Conservation (phyloP, 306 rosid genomes). For the Cucumis cinereus region DNA sequence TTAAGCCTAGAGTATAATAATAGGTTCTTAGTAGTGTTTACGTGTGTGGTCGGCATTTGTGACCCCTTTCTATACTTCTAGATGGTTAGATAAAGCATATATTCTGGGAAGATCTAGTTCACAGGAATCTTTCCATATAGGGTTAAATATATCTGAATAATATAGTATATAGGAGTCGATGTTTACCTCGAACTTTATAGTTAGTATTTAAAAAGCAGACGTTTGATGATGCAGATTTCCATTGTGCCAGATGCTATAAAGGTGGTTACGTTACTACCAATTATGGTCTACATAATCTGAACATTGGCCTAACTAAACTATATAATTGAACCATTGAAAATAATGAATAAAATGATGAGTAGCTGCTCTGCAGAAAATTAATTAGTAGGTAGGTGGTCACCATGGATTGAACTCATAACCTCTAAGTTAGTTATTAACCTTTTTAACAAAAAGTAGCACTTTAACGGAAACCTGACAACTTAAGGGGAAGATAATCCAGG, state of each 20-base stretch:
- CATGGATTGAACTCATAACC: too few relatives aligned
- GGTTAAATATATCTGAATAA: conserved; percentile 4
- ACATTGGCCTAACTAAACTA: not conserved
- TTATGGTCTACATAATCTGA: not conserved
- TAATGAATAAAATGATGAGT: not conserved
- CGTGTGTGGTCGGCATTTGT: conserved; percentile 39
- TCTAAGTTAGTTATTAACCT: too few relatives aligned
- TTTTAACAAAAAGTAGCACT: too few relatives aligned
- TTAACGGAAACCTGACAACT: too few relatives aligned
- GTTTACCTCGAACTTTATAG: not conserved
- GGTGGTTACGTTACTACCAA: not conserved
- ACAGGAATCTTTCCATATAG: conserved; percentile 28
- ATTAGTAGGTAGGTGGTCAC: too few relatives aligned
- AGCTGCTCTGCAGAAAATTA: too few relatives aligned
- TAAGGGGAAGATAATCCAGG: not conserved
- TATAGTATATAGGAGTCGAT: not conserved
- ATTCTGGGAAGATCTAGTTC: conserved; percentile 23
- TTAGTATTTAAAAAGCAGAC: not conserved
- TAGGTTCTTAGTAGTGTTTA: conserved; percentile 21
- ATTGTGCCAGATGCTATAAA: not conserved
- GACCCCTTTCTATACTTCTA: conserved; percentile 38
- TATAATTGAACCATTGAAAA: not conserved
- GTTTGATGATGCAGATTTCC: not conserved
- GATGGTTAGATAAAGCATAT: conserved; percentile 33
- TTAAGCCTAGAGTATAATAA: conserved; percentile 21